Conservation (phyloP, 768 basidiomycete species). For the Tulasnella sp. region DNA sequence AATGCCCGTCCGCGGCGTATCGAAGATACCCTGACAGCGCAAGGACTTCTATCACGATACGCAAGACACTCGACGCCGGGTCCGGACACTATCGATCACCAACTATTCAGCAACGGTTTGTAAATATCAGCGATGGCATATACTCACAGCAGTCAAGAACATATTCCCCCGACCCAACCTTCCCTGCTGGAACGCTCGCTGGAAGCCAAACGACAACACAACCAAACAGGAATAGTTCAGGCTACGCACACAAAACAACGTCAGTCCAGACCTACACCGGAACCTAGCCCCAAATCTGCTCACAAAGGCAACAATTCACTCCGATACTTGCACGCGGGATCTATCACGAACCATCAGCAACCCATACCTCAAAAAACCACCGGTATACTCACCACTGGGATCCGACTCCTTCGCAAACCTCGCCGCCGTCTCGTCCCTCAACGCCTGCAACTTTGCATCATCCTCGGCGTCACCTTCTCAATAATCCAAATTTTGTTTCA, state of each 20-base stretch:
- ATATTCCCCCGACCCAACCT: constrained; percentile 48
- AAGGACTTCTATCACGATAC: constrained; percentile 49
- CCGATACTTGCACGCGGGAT: constrained; percentile 47
- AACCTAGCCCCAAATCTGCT: constrained; percentile 23
- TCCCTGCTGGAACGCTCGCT: constrained; percentile 64
- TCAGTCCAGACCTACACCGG: constrained; percentile 10
- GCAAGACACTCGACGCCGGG: constrained; percentile 54
- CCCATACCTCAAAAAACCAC: neutral
- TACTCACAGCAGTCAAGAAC: constrained; percentile 55
- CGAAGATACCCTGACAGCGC: constrained; percentile 65
- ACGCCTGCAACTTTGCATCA: constrained; percentile 44
- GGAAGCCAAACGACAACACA: constrained; percentile 80
- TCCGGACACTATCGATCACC: constrained; percentile 45
- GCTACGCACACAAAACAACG: constrained; percentile 34
- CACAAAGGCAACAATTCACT: constrained; percentile 63
- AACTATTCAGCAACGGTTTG: neutral
- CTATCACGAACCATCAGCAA: constrained; percentile 26
- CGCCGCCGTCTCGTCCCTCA: constrained; percentile 52
- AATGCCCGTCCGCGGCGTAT: constrained; percentile 69
- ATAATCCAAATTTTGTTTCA: constrained; percentile 63
- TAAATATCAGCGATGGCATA: neutral
- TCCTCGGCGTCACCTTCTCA: constrained; percentile 47
- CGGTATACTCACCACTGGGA: constrained; percentile 34
- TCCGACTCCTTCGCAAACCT: constrained; percentile 52
- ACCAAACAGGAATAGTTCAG: constrained; percentile 68